Evolutionary conservation across 139 green algal species (phyloP).

Genomic region (Monoraphidium neglectum): DNA sequence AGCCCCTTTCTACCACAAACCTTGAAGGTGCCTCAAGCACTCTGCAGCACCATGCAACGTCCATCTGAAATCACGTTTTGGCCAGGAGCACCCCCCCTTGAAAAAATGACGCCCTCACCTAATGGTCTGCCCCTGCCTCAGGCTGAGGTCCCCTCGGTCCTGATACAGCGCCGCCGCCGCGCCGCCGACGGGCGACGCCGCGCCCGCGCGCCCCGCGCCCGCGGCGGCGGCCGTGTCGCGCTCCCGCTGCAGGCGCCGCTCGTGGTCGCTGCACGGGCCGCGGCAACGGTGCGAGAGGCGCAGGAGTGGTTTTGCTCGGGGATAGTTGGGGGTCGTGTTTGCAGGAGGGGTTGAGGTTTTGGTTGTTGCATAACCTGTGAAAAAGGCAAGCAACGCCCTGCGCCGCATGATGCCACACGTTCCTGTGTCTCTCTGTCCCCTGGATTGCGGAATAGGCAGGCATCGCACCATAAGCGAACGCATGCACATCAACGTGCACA

Average conservation of each 20-base stretch:
- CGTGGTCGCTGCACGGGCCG: conserved; percentile 17
- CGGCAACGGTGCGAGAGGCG: not conserved
- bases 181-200: conserved; percentile 22
- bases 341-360: not conserved
- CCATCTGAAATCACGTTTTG: no score
- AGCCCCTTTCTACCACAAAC: no score
- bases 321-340: not conserved
- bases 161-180: conserved; percentile 50
- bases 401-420: not conserved
- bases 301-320: not conserved
- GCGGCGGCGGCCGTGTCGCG: conserved; percentile 7
- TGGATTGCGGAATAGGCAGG: no score
- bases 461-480: no score
- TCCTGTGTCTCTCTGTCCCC: no score
- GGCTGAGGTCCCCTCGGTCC: conserved; percentile 55
- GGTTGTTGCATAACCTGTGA: not conserved
- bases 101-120: conserved; percentile 34
- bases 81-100: no score
- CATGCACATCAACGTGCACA: not conserved
- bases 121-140: conserved; percentile 80
- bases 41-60: no score
- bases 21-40: no score
- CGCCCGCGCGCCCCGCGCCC: not conserved
- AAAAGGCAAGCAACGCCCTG: not conserved
- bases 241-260: conserved; percentile 59